Evolutionary conservation across 2,329 filamentous ascomycete species (phyloP).

Genomic region (Endocalyx cinctus): DNA sequence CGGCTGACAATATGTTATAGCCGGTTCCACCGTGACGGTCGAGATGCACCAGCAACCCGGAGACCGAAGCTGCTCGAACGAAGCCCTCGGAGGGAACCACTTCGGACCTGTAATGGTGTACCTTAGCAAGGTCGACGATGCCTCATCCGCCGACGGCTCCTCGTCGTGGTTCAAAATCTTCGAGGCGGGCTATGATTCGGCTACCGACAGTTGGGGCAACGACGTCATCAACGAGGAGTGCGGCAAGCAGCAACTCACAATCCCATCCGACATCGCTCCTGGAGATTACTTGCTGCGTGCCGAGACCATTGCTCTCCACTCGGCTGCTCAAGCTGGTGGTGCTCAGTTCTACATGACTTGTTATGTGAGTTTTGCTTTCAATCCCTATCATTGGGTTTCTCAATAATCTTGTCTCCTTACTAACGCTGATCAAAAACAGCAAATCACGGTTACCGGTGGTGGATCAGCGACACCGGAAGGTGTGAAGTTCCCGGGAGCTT

Average conservation of each 20-base stretch:
- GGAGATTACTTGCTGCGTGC: conserved; percentile 39
- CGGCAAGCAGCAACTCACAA: conserved; percentile 30
- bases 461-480: conserved; percentile 36
- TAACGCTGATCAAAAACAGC: conserved; percentile 18
- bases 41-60: conserved; percentile 43
- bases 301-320: conserved; percentile 38
- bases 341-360: conserved; percentile 23
- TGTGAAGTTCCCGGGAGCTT: conserved; percentile 44
- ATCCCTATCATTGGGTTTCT: neutral
- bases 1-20: conserved; percentile 13
- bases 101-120: conserved; percentile 47
- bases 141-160: conserved; percentile 37
- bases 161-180: conserved; percentile 49
- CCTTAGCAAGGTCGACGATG: conserved; percentile 43
- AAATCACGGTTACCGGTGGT: conserved; percentile 42
- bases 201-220: conserved; percentile 29
- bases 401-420: too few species aligned
- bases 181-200: conserved; percentile 31
- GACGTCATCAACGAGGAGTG: conserved; percentile 16
- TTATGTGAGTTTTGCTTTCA: too few species aligned
- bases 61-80: conserved; percentile 37
- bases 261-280: conserved; percentile 33
- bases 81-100: conserved; percentile 49
- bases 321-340: conserved; percentile 23
- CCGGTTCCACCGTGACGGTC: conserved; percentile 35